Conservation (phyloP, 75 land plant genomes). For the Cunninghamia lanceolata region DNA sequence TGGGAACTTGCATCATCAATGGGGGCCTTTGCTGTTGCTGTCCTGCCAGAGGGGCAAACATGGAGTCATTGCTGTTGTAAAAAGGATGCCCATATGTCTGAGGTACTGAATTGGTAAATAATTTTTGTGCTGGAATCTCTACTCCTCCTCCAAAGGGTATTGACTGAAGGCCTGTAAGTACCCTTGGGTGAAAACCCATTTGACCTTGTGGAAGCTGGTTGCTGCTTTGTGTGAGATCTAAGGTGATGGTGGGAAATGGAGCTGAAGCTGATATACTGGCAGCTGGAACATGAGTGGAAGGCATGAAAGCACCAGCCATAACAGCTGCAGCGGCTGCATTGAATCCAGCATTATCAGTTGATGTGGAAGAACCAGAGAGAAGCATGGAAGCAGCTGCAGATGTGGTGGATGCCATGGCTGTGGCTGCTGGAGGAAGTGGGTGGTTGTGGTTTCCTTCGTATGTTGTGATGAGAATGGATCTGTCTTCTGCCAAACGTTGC, state of each 20-base stretch:
- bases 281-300: constrained; percentile 41
- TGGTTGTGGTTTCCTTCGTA: constrained; percentile 74
- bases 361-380: constrained; percentile 52
- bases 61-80: background rate
- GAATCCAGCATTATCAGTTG: constrained; percentile 18
- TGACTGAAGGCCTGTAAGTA: background rate
- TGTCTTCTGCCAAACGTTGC: constrained; percentile 66
- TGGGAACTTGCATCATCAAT: background rate
- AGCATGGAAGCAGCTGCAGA: constrained; percentile 71
- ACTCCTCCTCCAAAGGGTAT: background rate
- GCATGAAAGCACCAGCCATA: constrained; percentile 41
- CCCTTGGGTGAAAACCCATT: constrained; percentile 9
- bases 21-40: background rate
- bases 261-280: constrained; percentile 94
- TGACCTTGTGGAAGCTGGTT: constrained; percentile 19
- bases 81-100: constrained; percentile 4
- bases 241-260: constrained; percentile 76
- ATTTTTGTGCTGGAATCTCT: background rate
- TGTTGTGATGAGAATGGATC: constrained; percentile 51
- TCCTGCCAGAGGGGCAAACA: constrained; percentile 10
- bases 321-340: constrained; percentile 19
- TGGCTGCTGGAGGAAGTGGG: constrained; percentile 67
- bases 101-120: background rate
- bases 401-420: constrained; percentile 60
- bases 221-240: constrained; percentile 69